A percentile compares a stretch with the other conserved stretches of the same genome.
Evolutionary conservation across 306 rosid species (phyloP).

Genomic region (Rosa multiflora): DNA sequence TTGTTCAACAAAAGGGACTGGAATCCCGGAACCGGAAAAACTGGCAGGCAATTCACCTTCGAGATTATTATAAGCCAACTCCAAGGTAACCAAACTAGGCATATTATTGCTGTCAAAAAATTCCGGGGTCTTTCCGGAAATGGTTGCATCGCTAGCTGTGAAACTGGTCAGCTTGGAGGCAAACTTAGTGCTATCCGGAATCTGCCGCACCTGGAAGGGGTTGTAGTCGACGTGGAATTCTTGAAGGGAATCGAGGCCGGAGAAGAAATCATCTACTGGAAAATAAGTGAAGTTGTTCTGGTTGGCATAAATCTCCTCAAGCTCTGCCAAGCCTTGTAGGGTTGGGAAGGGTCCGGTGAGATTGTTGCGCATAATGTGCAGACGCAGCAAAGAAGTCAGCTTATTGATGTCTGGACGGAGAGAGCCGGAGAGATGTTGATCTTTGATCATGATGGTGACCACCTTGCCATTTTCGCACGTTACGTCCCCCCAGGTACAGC

Average conservation of each 20-base stretch:
- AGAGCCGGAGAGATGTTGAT: constrained; percentile 52
- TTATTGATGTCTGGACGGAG: constrained; percentile 50
- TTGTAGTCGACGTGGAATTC: constrained; percentile 42
- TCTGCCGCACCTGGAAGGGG: constrained; percentile 50
- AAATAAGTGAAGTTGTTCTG: constrained; percentile 49
- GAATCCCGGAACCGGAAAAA: constrained; percentile 41
- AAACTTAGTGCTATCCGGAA: constrained; percentile 43
- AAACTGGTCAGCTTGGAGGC: constrained; percentile 35
- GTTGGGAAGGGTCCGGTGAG: constrained; percentile 64
- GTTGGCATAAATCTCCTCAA: constrained; percentile 40
- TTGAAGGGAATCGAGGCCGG: constrained; percentile 32
- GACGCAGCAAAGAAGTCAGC: constrained; percentile 32
- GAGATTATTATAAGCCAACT: constrained; percentile 46
- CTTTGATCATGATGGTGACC: constrained; percentile 46
- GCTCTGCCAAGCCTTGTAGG: constrained; percentile 34
- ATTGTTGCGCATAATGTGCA: constrained; percentile 56
- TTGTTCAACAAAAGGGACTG: constrained; percentile 52
- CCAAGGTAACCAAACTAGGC: constrained; percentile 44
- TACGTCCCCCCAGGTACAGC: constrained; percentile 9
- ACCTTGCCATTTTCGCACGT: constrained; percentile 44
- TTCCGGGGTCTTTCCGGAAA: constrained; percentile 56
- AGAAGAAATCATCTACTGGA: constrained; percentile 53
- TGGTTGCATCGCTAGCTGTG: constrained; percentile 36
- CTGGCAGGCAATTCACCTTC: constrained; percentile 63
- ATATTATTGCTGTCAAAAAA: constrained; percentile 43